Evolutionary conservation across 2,329 filamentous ascomycete species (phyloP), one percentile per base, ranked within the genome.

Genomic region (Diaporthe amygdali): DNA sequence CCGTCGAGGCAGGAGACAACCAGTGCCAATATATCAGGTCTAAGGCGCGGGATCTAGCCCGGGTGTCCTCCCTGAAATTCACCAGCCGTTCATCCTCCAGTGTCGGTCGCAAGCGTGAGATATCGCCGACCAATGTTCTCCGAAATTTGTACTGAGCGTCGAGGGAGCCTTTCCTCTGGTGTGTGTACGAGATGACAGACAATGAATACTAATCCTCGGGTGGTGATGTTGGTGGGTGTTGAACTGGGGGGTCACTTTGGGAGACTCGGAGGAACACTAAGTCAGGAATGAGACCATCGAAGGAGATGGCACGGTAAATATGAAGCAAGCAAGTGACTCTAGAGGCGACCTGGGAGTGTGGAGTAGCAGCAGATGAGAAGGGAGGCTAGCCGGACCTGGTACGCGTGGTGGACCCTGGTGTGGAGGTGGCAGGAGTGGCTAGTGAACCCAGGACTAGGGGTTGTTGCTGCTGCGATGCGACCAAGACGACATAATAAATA

Each of bases 351-450:
- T 66, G 55, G 69, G 49, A 71, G 64, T 69, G 71, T 73, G 71
- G 71, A 71, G 71, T 71, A 71, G 66, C 56, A 44, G 55, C 47
- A 72, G 68, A 72, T 68, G 68, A 72, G 63, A 71, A 70, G 71
- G 64, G 70, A 71, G 71, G 32, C 71, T 68, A 72, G 63, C 71
- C 64, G 54, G 67, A 68, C 71, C 68, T 59, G 69, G 71, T 66
- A 66, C 64, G 47, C 54, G 64, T 59, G 64, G 71, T 71, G 71
- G 70, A 66, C 41, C 66, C 70, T 69, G 49, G 47, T 54, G 56
- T 56, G 70, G 22, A 34, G 59, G 47, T 54, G 61, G 30, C 44
- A 71, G 68, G 41, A 56, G 61, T 72, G 68, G 71, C 61, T 70
- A 70, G 68, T 67, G 54, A 61, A 34, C 54, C 66, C 55, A 71